A percentile compares a stretch with the other conserved stretches of the same genome.
phyloP scores from a whole-genome alignment of 164 flowering plant genomes.

The Liriodendron chinense region DNA sequence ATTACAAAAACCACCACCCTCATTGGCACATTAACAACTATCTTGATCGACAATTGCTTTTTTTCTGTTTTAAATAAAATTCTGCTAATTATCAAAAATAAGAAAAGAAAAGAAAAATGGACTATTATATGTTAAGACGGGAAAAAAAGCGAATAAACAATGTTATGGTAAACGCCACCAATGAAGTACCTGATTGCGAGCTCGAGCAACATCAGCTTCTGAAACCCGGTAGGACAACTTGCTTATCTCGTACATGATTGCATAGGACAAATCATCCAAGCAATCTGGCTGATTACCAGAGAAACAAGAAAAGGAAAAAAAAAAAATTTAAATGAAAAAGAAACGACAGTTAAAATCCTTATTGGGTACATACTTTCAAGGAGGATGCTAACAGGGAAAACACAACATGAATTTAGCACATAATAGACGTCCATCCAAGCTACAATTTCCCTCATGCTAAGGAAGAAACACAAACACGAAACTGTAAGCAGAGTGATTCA shows the following conservation, averaged over 20 bases:
- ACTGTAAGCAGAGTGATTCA: too few relatives aligned
- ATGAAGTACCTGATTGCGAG: conserved; percentile 78
- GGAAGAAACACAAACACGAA: too few relatives aligned
- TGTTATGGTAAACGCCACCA: background rate
- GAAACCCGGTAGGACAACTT: conserved; percentile 79
- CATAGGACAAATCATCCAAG: conserved; percentile 84
- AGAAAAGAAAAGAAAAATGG: too few relatives aligned
- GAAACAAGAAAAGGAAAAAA: background rate
- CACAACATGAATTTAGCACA: too few relatives aligned
- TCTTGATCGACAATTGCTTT: too few relatives aligned
- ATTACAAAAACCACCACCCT: too few relatives aligned
- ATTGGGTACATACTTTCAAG: background rate
- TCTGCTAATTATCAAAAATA: too few relatives aligned
- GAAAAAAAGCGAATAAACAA: background rate
- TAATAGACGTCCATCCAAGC: too few relatives aligned
- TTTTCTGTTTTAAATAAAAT: too few relatives aligned
- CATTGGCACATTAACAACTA: too few relatives aligned
- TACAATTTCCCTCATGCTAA: too few relatives aligned
- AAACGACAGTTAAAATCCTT: too few relatives aligned
- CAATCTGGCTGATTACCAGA: conserved; percentile 67
- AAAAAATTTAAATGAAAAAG: background rate
- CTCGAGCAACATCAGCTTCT: conserved; percentile 90
- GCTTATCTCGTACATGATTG: conserved; percentile 81
- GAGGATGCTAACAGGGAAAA: background rate
- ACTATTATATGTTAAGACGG: background rate